Evolutionary conservation across 2,329 filamentous ascomycete species (phyloP), one percentile per base, ranked within the genome.

Genomic region (Aspergillus ruber): DNA sequence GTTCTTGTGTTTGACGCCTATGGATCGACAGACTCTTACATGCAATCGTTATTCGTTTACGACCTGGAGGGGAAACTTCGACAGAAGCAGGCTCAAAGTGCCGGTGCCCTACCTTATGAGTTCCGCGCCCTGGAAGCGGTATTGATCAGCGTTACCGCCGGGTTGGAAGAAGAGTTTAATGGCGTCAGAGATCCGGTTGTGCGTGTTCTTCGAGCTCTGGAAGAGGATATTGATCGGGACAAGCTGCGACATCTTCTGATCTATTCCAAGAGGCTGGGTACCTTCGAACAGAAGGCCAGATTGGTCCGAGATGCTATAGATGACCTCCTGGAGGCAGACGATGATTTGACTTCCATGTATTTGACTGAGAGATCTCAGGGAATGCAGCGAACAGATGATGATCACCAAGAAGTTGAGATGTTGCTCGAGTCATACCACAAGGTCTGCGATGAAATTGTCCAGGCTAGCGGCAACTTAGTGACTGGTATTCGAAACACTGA

Each of bases 381-480:
- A 51, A 76, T 85, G 15, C 74, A 80, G 39, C 79, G 90, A 46
- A 82, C 83, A 45, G 84, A 90, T 51, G 83, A 95, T 56, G 90
- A 96, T 60, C 91, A 97, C 62, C 93, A 91, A 21, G 93, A 98
- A 69, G 87, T 98, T 5, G 93, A 98, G 72, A 90, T 98, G 83
- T 77, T 98, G 43, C 75, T 98, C 4, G 93, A 98, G 67, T 95
- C 90, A 2, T 98, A 98, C 67, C 89, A 97, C 68, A 97, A 97
- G 68, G 85, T 98, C 38, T 91, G 90, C 56, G 93, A 98, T 64
- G 93, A 98, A 74, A 96, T 97, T 59, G 91, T 96, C 7, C 91
- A 98, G 69, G 88, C 94, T 53, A 89, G 90, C 13, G 87, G 89
- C 52, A 97, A 95, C 69, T 70, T 97, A 56, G 90, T 97, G 47